phyloP scores from a whole-genome alignment of 2,329 filamentous ascomycete genomes.

The Apiospora pterosperma region DNA sequence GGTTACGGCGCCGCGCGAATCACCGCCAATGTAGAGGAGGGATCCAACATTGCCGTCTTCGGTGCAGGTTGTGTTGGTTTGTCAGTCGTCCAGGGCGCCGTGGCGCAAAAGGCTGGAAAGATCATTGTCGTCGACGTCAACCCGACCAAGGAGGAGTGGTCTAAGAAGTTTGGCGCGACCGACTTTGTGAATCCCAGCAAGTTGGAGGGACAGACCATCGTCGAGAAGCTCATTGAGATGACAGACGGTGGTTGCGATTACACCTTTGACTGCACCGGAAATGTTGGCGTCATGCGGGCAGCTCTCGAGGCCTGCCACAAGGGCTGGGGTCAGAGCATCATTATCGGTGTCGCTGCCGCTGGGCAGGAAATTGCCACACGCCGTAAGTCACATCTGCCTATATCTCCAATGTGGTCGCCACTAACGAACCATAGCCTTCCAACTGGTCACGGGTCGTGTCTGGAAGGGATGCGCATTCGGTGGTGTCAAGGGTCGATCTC shows the following conservation, averaged over 20 bases:
- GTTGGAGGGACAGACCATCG: slow-evolving; percentile 74
- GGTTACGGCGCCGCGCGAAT: slow-evolving; percentile 95
- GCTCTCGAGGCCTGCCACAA: slow-evolving; percentile 98
- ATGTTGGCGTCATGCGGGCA: slow-evolving; percentile 87
- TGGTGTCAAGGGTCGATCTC: slow-evolving; percentile 94
- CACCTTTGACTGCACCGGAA: slow-evolving; percentile 98
- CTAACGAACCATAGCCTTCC: slow-evolving; percentile 66
- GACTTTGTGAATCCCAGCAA: slow-evolving; percentile 94
- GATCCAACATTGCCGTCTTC: slow-evolving; percentile 86
- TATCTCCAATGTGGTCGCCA: background rate
- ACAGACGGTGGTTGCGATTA: slow-evolving; percentile 98
- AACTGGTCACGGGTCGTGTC: slow-evolving; percentile 93
- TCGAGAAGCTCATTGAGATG: slow-evolving; percentile 93
- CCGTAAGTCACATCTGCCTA: slow-evolving; percentile 58
- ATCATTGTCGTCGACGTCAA: slow-evolving; percentile 79
- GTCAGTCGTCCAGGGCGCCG: slow-evolving; percentile 90
- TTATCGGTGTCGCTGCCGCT: slow-evolving; percentile 95
- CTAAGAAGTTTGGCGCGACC: slow-evolving; percentile 91
- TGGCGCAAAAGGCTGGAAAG: slow-evolving; percentile 74
- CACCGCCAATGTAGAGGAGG: slow-evolving; percentile 88
- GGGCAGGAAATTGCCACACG: slow-evolving; percentile 93
- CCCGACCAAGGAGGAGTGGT: slow-evolving; percentile 85
- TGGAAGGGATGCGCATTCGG: slow-evolving; percentile 99
- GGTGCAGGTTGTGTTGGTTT: slow-evolving; percentile 95
- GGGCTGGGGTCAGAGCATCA: slow-evolving; percentile 96